Base-by-base conservation (phyloP, 2,329 filamentous ascomycete species). In the Pseudogymnoascus sp. region DNA sequence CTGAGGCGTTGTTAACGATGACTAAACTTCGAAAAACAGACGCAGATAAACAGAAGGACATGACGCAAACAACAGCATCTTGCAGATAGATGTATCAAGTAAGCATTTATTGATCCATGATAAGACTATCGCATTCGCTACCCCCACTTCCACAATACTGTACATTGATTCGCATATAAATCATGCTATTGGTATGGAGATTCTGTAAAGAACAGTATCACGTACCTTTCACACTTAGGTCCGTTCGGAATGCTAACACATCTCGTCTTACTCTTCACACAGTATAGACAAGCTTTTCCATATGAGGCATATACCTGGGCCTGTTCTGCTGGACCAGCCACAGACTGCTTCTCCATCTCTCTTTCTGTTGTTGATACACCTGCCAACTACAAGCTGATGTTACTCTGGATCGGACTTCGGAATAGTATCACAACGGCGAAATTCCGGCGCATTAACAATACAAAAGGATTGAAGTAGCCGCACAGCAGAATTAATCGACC, bases 281-380 rank as follows among this genome's bases (percentile, higher is more conserved):
- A 64, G 26, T 60, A 62, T 19, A 64, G n/a, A 59, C 63, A 64
- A 17, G 63, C 63, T 50, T 64, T 64, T n/a, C 63, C 63, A 63
- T 64, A 64, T 15, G 60, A 42, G 9, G 61, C 61, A 35, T 62
- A 64, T 60, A 44, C 35, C 33, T 64, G 63, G 31, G 29, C 26
- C n/a, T 42, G 59, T 19, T 68, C 61, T n/a, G 21, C 26, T 33
- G 50, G 26, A 17, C 6, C 26, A 33, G 5, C 50, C 26, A 56
- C 50, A 19, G 50, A 19, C 5, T 56, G 26, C 10, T 26, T 15
- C 26, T 56, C 50, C 50, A 56, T 56, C n/a, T 56, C 10, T 9
- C 9, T 17, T 26, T 17, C 29, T 29, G 7, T 33, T 5, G 29
- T 33, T 15, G 50, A 19, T 19, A 9, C 29, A 33, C n/a, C 50